Base-by-base conservation (phyloP, 805 yeast genomes). In the Nakazawaea wyomingensis region DNA sequence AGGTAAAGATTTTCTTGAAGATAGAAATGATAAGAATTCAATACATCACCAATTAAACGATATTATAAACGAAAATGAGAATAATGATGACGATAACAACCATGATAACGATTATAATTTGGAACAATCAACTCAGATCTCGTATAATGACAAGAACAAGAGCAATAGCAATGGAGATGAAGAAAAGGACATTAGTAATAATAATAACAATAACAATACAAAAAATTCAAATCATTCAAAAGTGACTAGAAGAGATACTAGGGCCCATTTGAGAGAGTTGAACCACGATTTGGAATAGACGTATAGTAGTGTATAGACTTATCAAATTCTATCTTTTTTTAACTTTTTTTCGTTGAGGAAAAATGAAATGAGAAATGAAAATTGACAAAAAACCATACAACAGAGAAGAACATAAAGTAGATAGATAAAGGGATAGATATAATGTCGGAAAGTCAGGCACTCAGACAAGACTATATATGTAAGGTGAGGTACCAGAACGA, bases 401-500 rank as follows among this genome's bases (percentile, higher is more conserved):
- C n/a, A n/a, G n/a, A n/a, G n/a, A n/a, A 16, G 17, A 31, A 31
- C 6, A 10, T 31, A 16, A 20, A 34, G n/a, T 2, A 34, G 27
- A 26, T 34, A 18, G 16, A 6, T 6, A 5, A 33, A 19, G 7
- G 10, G 22, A 34, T 7, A 26, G 10, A n/a, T 5, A 21, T 16
- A n/a, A 35, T 35, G 38, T 37, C 37, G 14, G 32, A 33, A n/a
- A 28, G 34, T n/a, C 41, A 32, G 28, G 22, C 41, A 4, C 22
- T 59, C 49, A 77, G 80, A 59, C 90, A 83, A 57, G 90, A 84
- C 44, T 85, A 81, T 55, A 79, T 85, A 44, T 95, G 95, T 36
- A 82, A 84, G 52, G 77, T 85, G 42, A 76, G 95, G 56, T 91
- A 89, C 61, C 78, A 78, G 46, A 93, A 93, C 60, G 85, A 79